Conservation (phyloP, 1,284 basidiomycete genomes). For the Kalmanozyma brasiliensis region DNA sequence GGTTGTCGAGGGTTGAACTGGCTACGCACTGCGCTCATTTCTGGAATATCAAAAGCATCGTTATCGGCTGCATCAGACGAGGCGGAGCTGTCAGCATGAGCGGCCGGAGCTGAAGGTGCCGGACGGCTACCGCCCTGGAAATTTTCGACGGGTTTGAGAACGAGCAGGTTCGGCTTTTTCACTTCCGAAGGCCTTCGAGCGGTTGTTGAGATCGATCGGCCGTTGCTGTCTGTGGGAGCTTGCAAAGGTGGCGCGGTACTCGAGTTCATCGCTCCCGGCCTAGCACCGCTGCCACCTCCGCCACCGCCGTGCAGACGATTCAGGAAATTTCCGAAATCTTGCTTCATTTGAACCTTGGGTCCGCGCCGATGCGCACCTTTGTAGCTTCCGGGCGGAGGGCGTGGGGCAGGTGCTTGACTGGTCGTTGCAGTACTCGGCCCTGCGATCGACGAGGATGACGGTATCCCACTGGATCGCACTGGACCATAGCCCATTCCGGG, state of each 20-base stretch:
- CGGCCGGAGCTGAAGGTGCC: neutral
- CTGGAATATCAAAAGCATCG: slow-evolving; percentile 31
- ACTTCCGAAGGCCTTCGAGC: slow-evolving; percentile 23
- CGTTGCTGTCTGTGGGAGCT: slow-evolving; percentile 13
- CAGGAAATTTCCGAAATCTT: slow-evolving; percentile 24
- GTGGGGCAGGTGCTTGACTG: slow-evolving; percentile 4
- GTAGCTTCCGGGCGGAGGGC: slow-evolving; percentile 33
- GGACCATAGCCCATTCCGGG: neutral
- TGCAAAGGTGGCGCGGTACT: slow-evolving; percentile 4
- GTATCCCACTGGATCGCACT: neutral
- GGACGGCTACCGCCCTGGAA: slow-evolving; percentile 28
- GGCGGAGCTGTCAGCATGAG: slow-evolving; percentile 6
- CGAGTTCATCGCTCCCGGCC: neutral
- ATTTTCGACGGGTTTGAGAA: slow-evolving; percentile 25
- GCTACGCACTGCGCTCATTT: slow-evolving; percentile 31
- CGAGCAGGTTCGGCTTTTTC: slow-evolving; percentile 23
- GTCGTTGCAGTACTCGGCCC: neutral
- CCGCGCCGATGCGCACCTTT: slow-evolving; percentile 37
- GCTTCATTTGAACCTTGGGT: slow-evolving; percentile 25
- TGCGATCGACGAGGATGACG: neutral
- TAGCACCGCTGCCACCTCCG: neutral
- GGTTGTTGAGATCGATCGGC: slow-evolving; percentile 7
- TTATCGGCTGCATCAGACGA: slow-evolving; percentile 27
- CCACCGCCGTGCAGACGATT: slow-evolving; percentile 6
- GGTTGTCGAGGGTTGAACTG: slow-evolving; percentile 38